These are phyloP conservation scores for Globisporangium paddicum DNA, from an alignment of 352 stramenopile genomes.

Conservation along the genomic window DNA sequence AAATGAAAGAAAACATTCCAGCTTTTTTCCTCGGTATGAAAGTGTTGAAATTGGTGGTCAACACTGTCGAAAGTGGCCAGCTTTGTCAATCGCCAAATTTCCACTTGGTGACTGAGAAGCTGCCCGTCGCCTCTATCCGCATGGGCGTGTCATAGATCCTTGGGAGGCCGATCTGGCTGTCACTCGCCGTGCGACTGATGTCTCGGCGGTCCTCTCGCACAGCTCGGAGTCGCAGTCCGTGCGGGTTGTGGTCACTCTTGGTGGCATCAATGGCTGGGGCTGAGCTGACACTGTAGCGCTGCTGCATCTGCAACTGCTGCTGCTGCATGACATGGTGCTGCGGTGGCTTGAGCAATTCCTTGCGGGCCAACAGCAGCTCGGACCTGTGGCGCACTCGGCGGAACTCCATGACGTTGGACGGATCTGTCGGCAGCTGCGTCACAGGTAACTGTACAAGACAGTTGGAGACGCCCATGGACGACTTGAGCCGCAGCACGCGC, in stretches of 20 bases:
- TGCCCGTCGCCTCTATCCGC: conserved; percentile 25
- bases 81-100: conserved; percentile 11
- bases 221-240: background rate
- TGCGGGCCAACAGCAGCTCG: conserved; percentile 40
- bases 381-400: conserved; percentile 42
- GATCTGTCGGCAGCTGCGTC: conserved; percentile 24
- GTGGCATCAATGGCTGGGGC: background rate
- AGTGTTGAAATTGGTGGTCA: background rate
- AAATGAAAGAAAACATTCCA: background rate
- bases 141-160: conserved; percentile 30
- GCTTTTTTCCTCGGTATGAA: background rate
- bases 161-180: conserved; percentile 26
- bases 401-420: conserved; percentile 35
- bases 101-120: conserved; percentile 44
- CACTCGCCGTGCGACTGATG: conserved; percentile 22
- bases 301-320: conserved; percentile 16
- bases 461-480: conserved; percentile 41
- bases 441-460: conserved; percentile 45
- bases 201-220: conserved; percentile 20
- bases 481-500: conserved; percentile 56
- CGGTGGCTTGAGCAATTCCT: conserved; percentile 44
- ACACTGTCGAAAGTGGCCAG: background rate
- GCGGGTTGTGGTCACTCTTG: background rate
- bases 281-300: background rate
- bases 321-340: conserved; percentile 16